Evolutionary conservation across 1,139 yeast species (phyloP), one percentile per base, ranked within the genome.

Genomic region (Diutina rugosa): DNA sequence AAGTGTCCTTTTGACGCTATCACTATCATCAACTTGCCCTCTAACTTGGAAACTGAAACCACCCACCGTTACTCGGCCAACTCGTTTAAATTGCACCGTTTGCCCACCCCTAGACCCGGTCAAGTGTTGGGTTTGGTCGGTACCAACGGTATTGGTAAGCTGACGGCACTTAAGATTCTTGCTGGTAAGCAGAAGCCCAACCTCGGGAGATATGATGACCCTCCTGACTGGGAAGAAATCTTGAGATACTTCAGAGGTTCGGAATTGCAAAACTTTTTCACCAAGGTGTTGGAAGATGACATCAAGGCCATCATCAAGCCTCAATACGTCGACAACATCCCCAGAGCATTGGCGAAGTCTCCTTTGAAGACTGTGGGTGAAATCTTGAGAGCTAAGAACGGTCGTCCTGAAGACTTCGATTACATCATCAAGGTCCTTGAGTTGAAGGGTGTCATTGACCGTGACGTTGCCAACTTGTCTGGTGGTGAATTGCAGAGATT

Each of bases 401-500:
- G 88, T 68, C 84, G 89, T 67, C 63, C 77, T 51, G 78, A 76
- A 55, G 82, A 79, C 30, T 82, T 75, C 60, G 85, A 87, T 58
- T 77, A 80, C 60, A 80, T 89, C 61, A 52, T 28, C 48, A 78
- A 78, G 54, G 78, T 82, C 49, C 77, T 91, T 69, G 96, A 91
- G 71, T 80, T 93, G 68, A 74, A 74, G 59, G 80, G 83, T 58
- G 85, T 93, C 56, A 70, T 90, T 73, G 78, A 81, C 61, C 88
- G 98, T 79, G 97, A 93, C 62, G 88, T 93, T 56, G 81, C 81
- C 56, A 87, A 90, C 65, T 80, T 93, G 62, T 89, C 97, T 55
- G 99, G 99, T 84, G 99, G 99, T 71, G 99, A 93, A 74, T 80
- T 93, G 70, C 99, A 93, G 77, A 86, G 99, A 77, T 93, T 93